A percentile compares a stretch with the other conserved stretches of the same genome.
Evolutionary conservation across 192 early-diverging fungal species (phyloP).

Genomic region (Helicostylum pulchrum): DNA sequence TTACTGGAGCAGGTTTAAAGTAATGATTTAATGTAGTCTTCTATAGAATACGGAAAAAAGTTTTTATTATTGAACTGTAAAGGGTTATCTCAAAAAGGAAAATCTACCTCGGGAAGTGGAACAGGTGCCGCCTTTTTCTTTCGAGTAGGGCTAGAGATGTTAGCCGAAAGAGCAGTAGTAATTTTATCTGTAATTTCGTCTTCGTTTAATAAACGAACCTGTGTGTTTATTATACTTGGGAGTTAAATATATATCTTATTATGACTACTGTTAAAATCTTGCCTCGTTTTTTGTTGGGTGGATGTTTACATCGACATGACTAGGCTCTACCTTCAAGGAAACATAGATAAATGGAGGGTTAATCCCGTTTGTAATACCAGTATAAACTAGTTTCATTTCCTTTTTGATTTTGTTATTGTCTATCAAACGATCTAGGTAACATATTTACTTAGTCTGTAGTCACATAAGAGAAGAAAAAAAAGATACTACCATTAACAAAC

Average conservation of each 20-base stretch:
- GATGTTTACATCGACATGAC: slow-evolving; percentile 16
- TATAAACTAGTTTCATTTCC: not conserved
- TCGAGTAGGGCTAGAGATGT: no score
- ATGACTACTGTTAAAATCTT: not conserved
- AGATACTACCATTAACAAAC: slow-evolving; percentile 8
- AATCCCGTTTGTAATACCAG: no score
- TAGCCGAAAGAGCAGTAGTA: not conserved
- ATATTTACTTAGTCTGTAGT: no score
- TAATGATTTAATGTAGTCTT: not conserved
- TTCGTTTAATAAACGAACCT: slow-evolving; percentile 1
- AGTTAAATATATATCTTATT: not conserved
- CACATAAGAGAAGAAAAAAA: no score
- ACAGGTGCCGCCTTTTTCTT: not conserved
- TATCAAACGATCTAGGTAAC: slow-evolving; percentile 5
- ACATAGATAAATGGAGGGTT: slow-evolving; percentile 7
- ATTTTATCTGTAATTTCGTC: not conserved
- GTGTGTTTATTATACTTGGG: not conserved
- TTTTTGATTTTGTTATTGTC: slow-evolving; percentile 1
- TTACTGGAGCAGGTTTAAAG: not conserved
- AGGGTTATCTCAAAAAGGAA: not conserved
- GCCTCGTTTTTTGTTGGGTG: slow-evolving; percentile 14
- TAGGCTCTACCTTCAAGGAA: not conserved
- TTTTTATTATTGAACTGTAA: not conserved
- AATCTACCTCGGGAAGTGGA: not conserved
- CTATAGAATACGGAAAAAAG: not conserved